A percentile compares a stretch with the other conserved stretches of the same genome.
phyloP scores from a whole-genome alignment of 306 rosid species.

The Coriaria nepalensis region DNA sequence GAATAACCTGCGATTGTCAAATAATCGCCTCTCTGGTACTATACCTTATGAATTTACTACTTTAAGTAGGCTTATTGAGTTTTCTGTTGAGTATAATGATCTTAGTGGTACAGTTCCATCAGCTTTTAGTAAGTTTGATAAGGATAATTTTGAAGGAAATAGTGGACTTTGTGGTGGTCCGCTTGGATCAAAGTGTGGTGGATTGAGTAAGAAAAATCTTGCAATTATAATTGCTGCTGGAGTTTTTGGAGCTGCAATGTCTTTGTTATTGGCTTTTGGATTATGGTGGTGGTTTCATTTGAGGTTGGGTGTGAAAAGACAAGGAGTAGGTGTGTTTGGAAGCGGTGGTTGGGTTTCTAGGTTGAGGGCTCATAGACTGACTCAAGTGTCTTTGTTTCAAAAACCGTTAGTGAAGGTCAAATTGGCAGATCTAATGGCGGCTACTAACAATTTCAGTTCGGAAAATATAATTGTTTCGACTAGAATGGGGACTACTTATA shows the following conservation, averaged over 20 bases:
- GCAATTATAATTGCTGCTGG: constrained; percentile 75
- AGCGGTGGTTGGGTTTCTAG: constrained; percentile 57
- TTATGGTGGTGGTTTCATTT: constrained; percentile 85
- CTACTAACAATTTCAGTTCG: constrained; percentile 44
- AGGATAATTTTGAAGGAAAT: constrained; percentile 39
- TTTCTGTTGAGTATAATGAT: constrained; percentile 43
- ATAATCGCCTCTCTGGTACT: constrained; percentile 37
- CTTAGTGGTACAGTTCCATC: constrained; percentile 44
- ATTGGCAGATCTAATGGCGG: constrained; percentile 73
- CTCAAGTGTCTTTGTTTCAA: constrained; percentile 68
- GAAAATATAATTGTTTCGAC: constrained; percentile 41
- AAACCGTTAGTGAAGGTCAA: constrained; percentile 76
- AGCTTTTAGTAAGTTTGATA: constrained; percentile 12
- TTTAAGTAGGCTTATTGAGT: constrained; percentile 33
- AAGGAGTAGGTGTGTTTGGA: constrained; percentile 22
- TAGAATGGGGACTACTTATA: constrained; percentile 64
- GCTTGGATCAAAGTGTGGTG: constrained; percentile 59
- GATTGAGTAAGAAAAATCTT: constrained; percentile 59
- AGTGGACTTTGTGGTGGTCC: constrained; percentile 58
- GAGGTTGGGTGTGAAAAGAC: constrained; percentile 31
- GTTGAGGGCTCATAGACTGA: constrained; percentile 56
- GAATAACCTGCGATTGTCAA: constrained; percentile 29
- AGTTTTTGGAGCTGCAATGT: constrained; percentile 67
- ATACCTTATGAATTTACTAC: constrained; percentile 40
- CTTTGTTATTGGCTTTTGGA: constrained; percentile 55